Evolutionary conservation across 176 grass and related monocot species (phyloP), one percentile per base, ranked within the genome.

Genomic region (Zoysia japonica): DNA sequence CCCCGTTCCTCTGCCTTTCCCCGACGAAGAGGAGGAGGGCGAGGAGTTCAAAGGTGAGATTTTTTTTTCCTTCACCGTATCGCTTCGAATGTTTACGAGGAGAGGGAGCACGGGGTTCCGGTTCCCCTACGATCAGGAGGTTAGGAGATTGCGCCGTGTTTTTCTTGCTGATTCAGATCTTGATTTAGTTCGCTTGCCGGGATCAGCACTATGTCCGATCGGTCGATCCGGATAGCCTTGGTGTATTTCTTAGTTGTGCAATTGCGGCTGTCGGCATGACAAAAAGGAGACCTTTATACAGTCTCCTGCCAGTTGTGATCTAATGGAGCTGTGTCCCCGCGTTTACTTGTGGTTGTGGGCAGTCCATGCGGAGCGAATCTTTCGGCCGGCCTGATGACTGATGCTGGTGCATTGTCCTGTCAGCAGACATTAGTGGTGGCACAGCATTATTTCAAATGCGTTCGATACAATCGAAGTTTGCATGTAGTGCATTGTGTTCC

Each of bases 391-490:
- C 53, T 20, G 28, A 28, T 28, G 28, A 0, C 28, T 28, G 28
- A 28, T 28, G 28, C 28, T 28, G 28, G 28, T 28, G 20, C 61
- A 15, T 15, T 49, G 20, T 49, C 12, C 2, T 53, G 36, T 65
- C 19, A 1, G 11, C 15, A 14, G 62, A 6, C 62, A 65, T 4
- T 65, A 28, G 28, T 28, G 3, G 37, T 40, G 37, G 62, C 62
- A 63, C 38, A 12, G 38, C 46, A 50, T 54, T 52, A 42, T 19
- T 8, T 35, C 28, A 43, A 67, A 5, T 78, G 64, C 12, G 49
- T 53, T 68, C 77, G 49, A 79, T 79, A 68, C 77, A 68, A 56
- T 36, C n/a, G 40, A 79, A 47, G 65, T 12, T 72, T 10, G 14
- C 48, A 2, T 42, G 37, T 56, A 28, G 28, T 53, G 7, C 37